Evolutionary conservation across 1,284 basidiomycete species (phyloP).

Genomic region (Ganoderma multipileum): DNA sequence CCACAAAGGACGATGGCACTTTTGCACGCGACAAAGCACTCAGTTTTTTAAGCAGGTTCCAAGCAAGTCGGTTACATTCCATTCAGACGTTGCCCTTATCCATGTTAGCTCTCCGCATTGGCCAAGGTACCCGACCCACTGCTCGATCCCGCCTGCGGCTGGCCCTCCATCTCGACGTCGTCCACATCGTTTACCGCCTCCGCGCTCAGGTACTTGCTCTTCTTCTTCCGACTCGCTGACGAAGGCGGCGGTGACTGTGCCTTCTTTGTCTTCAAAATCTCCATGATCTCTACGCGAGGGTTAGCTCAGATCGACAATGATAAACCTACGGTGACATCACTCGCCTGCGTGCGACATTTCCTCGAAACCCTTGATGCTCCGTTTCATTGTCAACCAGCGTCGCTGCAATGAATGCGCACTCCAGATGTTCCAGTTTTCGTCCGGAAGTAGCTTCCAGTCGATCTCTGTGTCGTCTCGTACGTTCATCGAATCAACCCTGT

Average conservation of each 20-base stretch:
- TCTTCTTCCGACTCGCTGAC: slow-evolving; percentile 45
- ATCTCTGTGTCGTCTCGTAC: slow-evolving; percentile 84
- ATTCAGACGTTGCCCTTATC: not conserved
- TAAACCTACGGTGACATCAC: slow-evolving; percentile 29
- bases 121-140: slow-evolving; percentile 11
- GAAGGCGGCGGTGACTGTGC: slow-evolving; percentile 55
- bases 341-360: slow-evolving; percentile 79
- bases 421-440: slow-evolving; percentile 83
- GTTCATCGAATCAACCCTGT: slow-evolving; percentile 73
- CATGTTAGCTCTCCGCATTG: not conserved
- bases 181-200: slow-evolving; percentile 52
- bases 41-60: not conserved
- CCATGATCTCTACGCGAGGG: slow-evolving; percentile 69
- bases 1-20: not conserved
- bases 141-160: slow-evolving; percentile 26
- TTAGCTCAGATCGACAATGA: not conserved
- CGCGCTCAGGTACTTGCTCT: slow-evolving; percentile 60
- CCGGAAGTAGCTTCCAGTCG: slow-evolving; percentile 78
- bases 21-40: not conserved
- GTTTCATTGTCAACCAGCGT: slow-evolving; percentile 81
- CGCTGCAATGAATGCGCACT: slow-evolving; percentile 78
- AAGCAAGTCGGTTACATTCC: not conserved
- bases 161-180: slow-evolving; percentile 37
- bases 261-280: slow-evolving; percentile 77
- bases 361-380: slow-evolving; percentile 73